A percentile compares a stretch with the other conserved stretches of the same genome.
These are phyloP conservation scores for Xylariaceae sp. DNA, from an alignment of 2,329 filamentous ascomycete species.

Conservation along the genomic window DNA sequence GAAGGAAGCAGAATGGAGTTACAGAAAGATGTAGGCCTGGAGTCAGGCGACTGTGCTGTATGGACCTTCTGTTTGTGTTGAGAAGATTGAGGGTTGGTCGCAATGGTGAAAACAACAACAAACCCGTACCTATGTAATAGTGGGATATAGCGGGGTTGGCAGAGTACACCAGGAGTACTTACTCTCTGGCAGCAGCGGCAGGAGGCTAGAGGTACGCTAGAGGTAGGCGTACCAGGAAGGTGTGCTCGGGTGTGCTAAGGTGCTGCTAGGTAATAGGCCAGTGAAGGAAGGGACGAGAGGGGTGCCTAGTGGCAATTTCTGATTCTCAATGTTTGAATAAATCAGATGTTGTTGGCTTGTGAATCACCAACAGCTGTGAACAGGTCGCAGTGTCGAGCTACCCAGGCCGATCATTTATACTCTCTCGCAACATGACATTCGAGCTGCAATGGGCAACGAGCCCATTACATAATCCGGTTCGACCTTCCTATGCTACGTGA, in stretches of 20 bases:
- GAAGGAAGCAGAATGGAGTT: too few relatives aligned
- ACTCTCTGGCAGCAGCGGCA: background rate
- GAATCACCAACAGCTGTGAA: too few relatives aligned
- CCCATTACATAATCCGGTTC: constrained; percentile 5
- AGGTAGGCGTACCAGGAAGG: too few relatives aligned
- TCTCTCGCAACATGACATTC: constrained; percentile 8
- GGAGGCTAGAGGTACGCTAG: background rate
- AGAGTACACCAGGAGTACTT: constrained; percentile 1
- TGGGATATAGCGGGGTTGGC: background rate
- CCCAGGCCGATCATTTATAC: constrained; percentile 27
- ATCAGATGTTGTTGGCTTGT: too few relatives aligned
- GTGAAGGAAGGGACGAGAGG: too few relatives aligned
- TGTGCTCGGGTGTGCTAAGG: too few relatives aligned
- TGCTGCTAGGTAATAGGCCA: too few relatives aligned
- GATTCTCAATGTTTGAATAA: too few relatives aligned
- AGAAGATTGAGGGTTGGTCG: background rate
- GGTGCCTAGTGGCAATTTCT: too few relatives aligned
- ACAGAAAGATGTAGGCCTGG: too few relatives aligned
- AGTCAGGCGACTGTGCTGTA: too few relatives aligned
- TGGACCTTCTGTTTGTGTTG: background rate
- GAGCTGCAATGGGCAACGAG: background rate
- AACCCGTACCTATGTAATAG: background rate
- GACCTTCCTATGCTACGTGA: constrained; percentile 3
- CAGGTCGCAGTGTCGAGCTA: too few relatives aligned
- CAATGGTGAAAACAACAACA: background rate